Conservation (phyloP, 2,329 filamentous ascomycete species). For the Grosmannia serpens region DNA sequence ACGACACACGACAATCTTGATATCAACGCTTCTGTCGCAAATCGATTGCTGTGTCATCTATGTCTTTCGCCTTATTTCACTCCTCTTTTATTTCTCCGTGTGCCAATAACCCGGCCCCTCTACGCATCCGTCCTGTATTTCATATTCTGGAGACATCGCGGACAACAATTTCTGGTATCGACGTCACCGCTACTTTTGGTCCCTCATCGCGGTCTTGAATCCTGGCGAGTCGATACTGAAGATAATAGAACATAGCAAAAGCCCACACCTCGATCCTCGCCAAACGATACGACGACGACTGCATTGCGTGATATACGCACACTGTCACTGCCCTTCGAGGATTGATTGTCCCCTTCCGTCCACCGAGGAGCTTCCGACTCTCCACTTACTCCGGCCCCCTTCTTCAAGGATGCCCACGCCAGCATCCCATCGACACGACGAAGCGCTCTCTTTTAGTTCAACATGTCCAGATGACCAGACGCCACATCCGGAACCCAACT, state of each 20-base stretch:
- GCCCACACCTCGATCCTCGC: neutral
- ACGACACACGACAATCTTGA: neutral
- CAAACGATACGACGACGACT: neutral
- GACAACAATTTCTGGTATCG: neutral
- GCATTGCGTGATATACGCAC: neutral
- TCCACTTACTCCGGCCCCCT: neutral
- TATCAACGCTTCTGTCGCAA: neutral
- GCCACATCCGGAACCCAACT: slow-evolving; percentile 15
- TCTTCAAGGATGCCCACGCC: slow-evolving; percentile 13
- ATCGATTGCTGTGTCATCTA: neutral
- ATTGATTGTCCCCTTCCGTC: neutral
- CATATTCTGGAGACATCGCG: neutral
- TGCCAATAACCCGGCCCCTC: neutral
- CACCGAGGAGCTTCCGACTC: neutral
- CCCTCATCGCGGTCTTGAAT: neutral
- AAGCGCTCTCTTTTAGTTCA: slow-evolving; percentile 22
- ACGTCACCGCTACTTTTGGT: neutral
- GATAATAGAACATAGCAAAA: neutral
- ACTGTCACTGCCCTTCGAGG: neutral
- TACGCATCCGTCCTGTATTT: neutral
- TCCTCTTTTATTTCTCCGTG: neutral
- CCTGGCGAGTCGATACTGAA: neutral
- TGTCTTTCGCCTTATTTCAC: neutral
- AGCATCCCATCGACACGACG: slow-evolving; percentile 9
- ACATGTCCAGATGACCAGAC: slow-evolving; percentile 32